These are phyloP conservation scores for Coriolopsis trogii DNA, from an alignment of 1,284 basidiomycete genomes.

Conservation along the genomic window DNA sequence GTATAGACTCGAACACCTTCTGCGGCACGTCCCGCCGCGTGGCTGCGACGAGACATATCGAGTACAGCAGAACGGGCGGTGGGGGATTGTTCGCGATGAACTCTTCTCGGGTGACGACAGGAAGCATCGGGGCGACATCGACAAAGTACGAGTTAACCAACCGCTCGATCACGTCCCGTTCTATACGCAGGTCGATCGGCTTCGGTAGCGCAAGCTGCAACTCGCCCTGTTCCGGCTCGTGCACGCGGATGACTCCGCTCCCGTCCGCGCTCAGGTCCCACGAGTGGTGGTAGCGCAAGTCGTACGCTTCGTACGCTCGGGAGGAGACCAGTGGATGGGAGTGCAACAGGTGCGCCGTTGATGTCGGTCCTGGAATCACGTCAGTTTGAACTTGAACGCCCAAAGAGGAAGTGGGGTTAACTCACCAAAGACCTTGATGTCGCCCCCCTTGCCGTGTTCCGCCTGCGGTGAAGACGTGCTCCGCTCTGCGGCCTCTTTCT, in stretches of 20 bases:
- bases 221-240: constrained; percentile 62
- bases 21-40: constrained; percentile 84
- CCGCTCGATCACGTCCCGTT: constrained; percentile 79
- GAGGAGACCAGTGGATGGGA: constrained; percentile 85
- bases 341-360: constrained; percentile 85
- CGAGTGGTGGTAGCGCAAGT: constrained; percentile 80
- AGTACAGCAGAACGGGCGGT: constrained; percentile 84
- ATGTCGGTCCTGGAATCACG: constrained; percentile 84
- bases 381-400: constrained; percentile 35
- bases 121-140: constrained; percentile 83
- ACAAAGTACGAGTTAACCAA: constrained; percentile 92
- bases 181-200: constrained; percentile 68
- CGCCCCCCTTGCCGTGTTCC: constrained; percentile 34
- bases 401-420: background rate
- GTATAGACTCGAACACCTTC: constrained; percentile 81
- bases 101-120: constrained; percentile 85
- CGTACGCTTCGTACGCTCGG: constrained; percentile 84
- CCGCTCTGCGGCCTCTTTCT: constrained; percentile 45
- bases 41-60: constrained; percentile 91
- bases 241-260: constrained; percentile 88
- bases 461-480: constrained; percentile 34
- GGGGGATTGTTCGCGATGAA: constrained; percentile 79
- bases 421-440: constrained; percentile 66
- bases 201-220: constrained; percentile 56
- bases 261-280: constrained; percentile 84